These are phyloP conservation scores for Dothistroma pini DNA, from an alignment of 2,329 filamentous ascomycete species.

Conservation along the genomic window DNA sequence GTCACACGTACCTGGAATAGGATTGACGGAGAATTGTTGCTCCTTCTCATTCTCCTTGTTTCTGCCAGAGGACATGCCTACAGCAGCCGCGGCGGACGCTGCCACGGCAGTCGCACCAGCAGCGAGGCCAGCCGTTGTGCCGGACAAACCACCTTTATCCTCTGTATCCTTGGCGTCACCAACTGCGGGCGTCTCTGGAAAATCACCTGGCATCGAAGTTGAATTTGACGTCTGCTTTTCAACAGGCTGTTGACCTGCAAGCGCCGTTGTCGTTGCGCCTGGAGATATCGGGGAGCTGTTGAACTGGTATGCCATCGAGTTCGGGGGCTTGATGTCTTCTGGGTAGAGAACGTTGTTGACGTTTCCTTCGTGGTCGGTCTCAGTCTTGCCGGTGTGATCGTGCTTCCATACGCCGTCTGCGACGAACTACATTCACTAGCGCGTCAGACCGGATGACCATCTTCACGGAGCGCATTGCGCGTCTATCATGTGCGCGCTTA, in stretches of 20 bases:
- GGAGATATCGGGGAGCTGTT: slow-evolving; percentile 65
- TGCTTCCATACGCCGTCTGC: slow-evolving; percentile 88
- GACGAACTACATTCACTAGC: slow-evolving; percentile 65
- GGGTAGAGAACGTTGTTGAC: slow-evolving; percentile 87
- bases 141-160: slow-evolving; percentile 20
- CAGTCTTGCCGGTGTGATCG: slow-evolving; percentile 74
- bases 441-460: slow-evolving; percentile 5
- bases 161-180: slow-evolving; percentile 33
- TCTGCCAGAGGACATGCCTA: slow-evolving; percentile 8
- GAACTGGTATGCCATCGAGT: slow-evolving; percentile 37
- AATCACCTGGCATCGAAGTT: slow-evolving; percentile 57
- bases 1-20: slow-evolving; percentile 44
- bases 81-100: slow-evolving; percentile 8
- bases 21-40: slow-evolving; percentile 53
- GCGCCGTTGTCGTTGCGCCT: slow-evolving; percentile 65
- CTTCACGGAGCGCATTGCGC: not conserved
- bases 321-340: slow-evolving; percentile 60
- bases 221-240: slow-evolving; percentile 34
- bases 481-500: not conserved
- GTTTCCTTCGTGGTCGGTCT: slow-evolving; percentile 78
- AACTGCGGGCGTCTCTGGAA: slow-evolving; percentile 66
- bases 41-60: slow-evolving; percentile 15
- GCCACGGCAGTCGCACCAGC: slow-evolving; percentile 11
- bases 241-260: slow-evolving; percentile 65
- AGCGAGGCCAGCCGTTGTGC: slow-evolving; percentile 8